Conservation (phyloP, 306 rosid species). For the Fragaria ananassa region DNA sequence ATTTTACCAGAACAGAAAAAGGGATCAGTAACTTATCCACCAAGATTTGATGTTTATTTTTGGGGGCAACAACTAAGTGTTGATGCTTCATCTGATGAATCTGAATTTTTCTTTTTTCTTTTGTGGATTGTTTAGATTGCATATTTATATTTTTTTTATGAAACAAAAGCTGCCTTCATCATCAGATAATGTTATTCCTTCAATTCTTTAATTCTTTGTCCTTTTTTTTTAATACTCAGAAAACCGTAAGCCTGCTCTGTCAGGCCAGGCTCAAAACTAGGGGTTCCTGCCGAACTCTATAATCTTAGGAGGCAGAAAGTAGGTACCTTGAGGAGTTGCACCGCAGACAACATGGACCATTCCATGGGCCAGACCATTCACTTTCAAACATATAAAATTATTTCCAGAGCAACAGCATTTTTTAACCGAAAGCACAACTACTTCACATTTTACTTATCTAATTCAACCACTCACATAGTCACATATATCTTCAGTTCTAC, state of each 20-base stretch:
- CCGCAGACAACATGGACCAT: background rate
- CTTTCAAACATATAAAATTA: background rate
- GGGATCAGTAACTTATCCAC: background rate
- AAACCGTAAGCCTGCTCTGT: background rate
- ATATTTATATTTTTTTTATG: background rate
- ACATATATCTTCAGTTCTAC: background rate
- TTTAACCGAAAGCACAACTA: background rate
- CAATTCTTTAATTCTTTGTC: background rate
- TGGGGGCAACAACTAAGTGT: background rate
- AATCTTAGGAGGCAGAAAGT: background rate
- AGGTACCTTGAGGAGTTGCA: background rate
- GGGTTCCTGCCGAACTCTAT: background rate
- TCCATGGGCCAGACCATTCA: background rate
- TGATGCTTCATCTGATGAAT: background rate
- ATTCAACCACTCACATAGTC: background rate
- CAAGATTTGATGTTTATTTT: background rate
- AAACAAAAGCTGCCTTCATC: background rate
- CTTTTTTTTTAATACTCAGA: background rate
- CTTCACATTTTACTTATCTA: background rate
- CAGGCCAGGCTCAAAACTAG: background rate
- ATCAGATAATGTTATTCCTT: background rate
- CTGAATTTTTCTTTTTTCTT: background rate
- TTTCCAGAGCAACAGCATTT: background rate
- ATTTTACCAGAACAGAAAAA: background rate
- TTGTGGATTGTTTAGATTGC: background rate